A percentile compares a stretch with the other conserved stretches of the same genome.
Conservation (phyloP, 1,139 yeast species). For the Diutina neorugosa region DNA sequence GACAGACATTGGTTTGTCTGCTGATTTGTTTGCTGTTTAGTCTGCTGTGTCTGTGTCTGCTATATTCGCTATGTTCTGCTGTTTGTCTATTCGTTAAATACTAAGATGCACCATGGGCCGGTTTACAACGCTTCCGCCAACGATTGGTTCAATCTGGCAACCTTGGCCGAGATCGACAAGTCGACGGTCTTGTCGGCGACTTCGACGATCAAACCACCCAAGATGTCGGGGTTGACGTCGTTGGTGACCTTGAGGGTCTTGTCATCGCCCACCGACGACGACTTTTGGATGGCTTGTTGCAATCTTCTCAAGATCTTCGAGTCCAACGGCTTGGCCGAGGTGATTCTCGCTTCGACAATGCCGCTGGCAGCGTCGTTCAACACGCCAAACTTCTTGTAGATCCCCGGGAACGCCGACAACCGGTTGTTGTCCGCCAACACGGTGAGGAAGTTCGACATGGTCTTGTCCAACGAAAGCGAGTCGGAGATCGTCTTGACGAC, state of each 20-base stretch:
- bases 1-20: no score
- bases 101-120: background rate
- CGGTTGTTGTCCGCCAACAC: constrained; percentile 96
- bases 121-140: constrained; percentile 67
- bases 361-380: constrained; percentile 88
- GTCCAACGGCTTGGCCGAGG: constrained; percentile 82
- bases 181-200: constrained; percentile 97
- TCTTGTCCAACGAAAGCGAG: constrained; percentile 52
- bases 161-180: constrained; percentile 74
- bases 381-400: constrained; percentile 61
- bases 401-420: constrained; percentile 52
- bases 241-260: constrained; percentile 78
- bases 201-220: constrained; percentile 94
- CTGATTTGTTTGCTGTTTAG: no score
- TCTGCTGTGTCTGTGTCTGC: no score
- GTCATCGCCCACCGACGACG: constrained; percentile 73
- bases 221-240: constrained; percentile 76
- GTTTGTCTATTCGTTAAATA: constrained; percentile 3
- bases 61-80: background rate
- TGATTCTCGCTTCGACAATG: constrained; percentile 84
- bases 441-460: constrained; percentile 67
- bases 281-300: constrained; percentile 66
- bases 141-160: constrained; percentile 80
- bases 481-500: constrained; percentile 53
- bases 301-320: constrained; percentile 68